These are phyloP conservation scores for Phialophora macrospora DNA, from an alignment of 2,329 filamentous ascomycete genomes.

Conservation along the genomic window DNA sequence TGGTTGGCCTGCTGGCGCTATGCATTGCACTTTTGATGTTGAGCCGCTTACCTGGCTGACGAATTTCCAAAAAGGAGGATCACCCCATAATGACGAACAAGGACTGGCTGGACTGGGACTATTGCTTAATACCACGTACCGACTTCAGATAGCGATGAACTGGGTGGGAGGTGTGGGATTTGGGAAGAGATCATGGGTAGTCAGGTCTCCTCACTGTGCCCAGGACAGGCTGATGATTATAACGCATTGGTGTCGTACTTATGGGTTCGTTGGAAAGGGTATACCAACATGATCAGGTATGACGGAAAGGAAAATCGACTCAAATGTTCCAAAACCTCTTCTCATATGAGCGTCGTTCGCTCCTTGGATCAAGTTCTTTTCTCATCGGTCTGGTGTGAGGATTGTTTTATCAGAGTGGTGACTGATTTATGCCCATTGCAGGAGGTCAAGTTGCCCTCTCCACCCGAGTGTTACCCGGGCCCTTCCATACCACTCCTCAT, in stretches of 20 bases:
- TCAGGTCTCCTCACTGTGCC: conserved; percentile 4
- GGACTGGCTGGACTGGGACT: conserved; percentile 37
- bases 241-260: conserved; percentile 8
- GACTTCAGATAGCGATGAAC: conserved; percentile 20
- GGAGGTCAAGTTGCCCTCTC: not conserved
- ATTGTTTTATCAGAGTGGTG: not conserved
- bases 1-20: conserved; percentile 7
- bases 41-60: conserved; percentile 13
- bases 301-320: not conserved
- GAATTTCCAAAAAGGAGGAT: conserved; percentile 25
- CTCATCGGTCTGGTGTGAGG: not conserved
- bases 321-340: conserved; percentile 2
- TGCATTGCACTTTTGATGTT: not conserved
- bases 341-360: not conserved
- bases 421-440: not conserved
- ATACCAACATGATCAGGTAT: not conserved
- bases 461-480: not conserved
- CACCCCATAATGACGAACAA: conserved; percentile 29
- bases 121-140: conserved; percentile 26
- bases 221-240: conserved; percentile 18
- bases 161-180: conserved; percentile 11
- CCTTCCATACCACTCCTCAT: not conserved
- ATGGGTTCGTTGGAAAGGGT: not conserved
- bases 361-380: not conserved
- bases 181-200: conserved; percentile 10